These are phyloP conservation scores for Pseudogymnoascus sp. DNA, from an alignment of 2,329 filamentous ascomycete species.

Conservation along the genomic window DNA sequence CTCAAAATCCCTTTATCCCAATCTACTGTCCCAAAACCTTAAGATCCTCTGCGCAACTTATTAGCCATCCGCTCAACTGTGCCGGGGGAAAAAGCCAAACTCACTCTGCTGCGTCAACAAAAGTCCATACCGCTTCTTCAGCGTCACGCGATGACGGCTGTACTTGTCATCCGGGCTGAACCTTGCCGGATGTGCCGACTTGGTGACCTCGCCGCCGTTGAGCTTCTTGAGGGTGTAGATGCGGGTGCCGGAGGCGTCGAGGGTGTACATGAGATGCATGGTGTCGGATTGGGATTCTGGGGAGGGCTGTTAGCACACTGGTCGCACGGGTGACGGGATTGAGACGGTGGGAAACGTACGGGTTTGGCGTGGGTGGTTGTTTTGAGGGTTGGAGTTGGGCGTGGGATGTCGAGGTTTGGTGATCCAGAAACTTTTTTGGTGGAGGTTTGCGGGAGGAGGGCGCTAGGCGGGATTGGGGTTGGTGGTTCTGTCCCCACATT, in stretches of 20 bases:
- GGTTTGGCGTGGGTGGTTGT: too few relatives aligned
- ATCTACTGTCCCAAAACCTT: conserved; percentile 35
- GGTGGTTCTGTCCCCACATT: neutral
- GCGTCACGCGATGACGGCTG: conserved; percentile 86
- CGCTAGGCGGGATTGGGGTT: conserved; percentile 4
- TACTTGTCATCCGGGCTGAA: conserved; percentile 99
- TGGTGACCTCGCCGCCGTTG: conserved; percentile 74
- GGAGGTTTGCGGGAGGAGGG: neutral
- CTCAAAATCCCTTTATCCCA: neutral
- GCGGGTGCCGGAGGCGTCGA: conserved; percentile 75
- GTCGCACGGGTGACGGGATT: neutral
- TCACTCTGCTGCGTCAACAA: conserved; percentile 72
- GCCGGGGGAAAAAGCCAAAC: too few relatives aligned
- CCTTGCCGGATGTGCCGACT: conserved; percentile 89
- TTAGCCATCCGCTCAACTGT: neutral
- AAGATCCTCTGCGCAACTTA: conserved; percentile 31
- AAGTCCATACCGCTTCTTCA: conserved; percentile 88
- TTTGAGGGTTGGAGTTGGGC: neutral
- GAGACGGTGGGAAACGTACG: neutral
- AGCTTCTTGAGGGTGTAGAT: conserved; percentile 95
- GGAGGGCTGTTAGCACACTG: neutral
- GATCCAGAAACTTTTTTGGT: neutral
- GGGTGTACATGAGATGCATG: conserved; percentile 79
- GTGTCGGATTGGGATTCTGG: conserved; percentile 9
- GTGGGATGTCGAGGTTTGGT: neutral